phyloP scores from a whole-genome alignment of 163 green algal genomes.

The Scenedesmus sp. region DNA sequence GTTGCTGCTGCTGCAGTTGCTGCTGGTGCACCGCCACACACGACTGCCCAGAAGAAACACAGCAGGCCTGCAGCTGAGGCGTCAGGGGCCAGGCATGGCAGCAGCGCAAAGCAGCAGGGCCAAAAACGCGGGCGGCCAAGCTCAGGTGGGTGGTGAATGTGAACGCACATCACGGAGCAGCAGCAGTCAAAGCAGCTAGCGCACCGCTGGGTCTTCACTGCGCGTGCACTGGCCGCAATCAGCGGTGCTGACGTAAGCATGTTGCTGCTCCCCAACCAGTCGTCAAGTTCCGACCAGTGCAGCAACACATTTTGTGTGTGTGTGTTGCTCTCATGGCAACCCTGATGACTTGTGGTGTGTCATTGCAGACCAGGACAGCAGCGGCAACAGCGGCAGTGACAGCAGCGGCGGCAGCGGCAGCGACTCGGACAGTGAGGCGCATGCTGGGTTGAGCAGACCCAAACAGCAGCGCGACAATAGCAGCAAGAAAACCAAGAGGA shows the following conservation, averaged over 20 bases:
- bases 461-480: not conserved
- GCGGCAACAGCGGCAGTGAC: not conserved
- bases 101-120: not conserved
- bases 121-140: not conserved
- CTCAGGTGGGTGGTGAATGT: not conserved
- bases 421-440: not conserved
- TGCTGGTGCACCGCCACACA: conserved; percentile 25
- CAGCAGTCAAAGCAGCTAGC: not conserved
- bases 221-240: not conserved
- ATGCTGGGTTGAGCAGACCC: not conserved
- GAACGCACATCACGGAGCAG: not conserved
- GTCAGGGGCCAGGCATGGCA: not conserved
- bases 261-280: no score
- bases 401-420: conserved; percentile 21
- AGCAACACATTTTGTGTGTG: no score
- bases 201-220: not conserved
- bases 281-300: no score
- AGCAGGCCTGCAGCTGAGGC: not conserved
- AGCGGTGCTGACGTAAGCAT: not conserved
- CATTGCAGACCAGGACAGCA: not conserved
- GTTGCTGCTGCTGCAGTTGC: conserved; percentile 41
- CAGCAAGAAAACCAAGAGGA: not conserved
- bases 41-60: not conserved
- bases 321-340: not conserved
- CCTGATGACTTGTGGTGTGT: not conserved